Percentiles rank a stretch among this genome's conserved stretches.
phyloP scores from a whole-genome alignment of 108 stramenopile genomes.

The Cyclotella baltica region DNA sequence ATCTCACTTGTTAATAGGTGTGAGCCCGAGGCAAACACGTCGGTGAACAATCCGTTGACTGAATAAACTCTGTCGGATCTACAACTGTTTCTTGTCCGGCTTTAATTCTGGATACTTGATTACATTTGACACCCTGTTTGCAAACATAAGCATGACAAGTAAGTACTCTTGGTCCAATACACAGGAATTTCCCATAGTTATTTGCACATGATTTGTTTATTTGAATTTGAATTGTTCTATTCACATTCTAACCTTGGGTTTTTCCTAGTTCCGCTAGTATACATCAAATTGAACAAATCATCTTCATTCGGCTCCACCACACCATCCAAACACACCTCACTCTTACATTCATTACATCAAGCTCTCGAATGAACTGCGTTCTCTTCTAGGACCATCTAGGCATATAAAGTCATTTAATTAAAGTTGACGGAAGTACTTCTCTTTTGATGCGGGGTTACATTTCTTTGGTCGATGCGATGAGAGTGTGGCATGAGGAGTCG shows the following conservation, averaged over 20 bases:
- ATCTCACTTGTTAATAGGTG: constrained; percentile 82
- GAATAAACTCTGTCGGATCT: constrained; percentile 75
- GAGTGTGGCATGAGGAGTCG: constrained; percentile 77
- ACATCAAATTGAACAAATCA: constrained; percentile 94
- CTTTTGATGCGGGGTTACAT: constrained; percentile 74
- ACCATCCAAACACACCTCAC: constrained; percentile 32
- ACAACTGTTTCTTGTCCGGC: constrained; percentile 75
- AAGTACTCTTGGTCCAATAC: too few species aligned
- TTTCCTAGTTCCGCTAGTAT: constrained; percentile 96
- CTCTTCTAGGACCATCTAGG: constrained; percentile 74
- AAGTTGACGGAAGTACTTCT: constrained; percentile 78
- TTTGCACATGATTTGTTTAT: too few species aligned
- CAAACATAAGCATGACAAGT: too few species aligned
- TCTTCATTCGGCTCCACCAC: constrained; percentile 70
- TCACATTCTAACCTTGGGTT: constrained; percentile 76
- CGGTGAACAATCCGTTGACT: constrained; percentile 72
- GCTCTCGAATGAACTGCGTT: constrained; percentile 76
- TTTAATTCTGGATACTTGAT: constrained; percentile 78
- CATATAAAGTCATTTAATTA: constrained; percentile 68
- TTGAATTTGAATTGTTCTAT: too few species aligned
- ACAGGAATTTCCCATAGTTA: too few species aligned
- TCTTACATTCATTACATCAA: constrained; percentile 51
- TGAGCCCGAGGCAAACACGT: constrained; percentile 97
- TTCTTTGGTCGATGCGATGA: constrained; percentile 85
- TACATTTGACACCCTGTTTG: constrained; percentile 74